Conservation (phyloP, 768 basidiomycete species). For the Chalciporus piperatus region DNA sequence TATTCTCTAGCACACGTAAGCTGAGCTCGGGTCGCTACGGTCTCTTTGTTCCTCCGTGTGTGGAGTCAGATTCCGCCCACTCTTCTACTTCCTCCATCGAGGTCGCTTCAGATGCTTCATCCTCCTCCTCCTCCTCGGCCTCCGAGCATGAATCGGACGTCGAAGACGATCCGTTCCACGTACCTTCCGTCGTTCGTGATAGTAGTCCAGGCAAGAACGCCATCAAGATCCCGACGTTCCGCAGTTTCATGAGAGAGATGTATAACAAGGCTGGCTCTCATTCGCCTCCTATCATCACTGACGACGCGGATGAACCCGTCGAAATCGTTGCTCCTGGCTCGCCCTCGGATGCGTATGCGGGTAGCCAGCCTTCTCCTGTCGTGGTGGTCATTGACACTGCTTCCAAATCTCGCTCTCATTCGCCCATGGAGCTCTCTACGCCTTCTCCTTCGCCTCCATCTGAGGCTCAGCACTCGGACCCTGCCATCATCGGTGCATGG, state of each 20-base stretch:
- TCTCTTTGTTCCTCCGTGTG: slow-evolving; percentile 37
- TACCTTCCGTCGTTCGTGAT: slow-evolving; percentile 14
- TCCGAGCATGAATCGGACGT: slow-evolving; percentile 50
- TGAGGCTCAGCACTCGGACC: slow-evolving; percentile 31
- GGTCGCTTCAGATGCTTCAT: slow-evolving; percentile 35
- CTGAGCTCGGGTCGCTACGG: slow-evolving; percentile 63
- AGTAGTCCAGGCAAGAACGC: slow-evolving; percentile 6
- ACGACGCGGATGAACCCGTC: slow-evolving; percentile 8
- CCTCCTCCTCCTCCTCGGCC: slow-evolving; percentile 27
- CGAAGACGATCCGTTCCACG: slow-evolving; percentile 42
- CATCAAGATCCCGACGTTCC: slow-evolving; percentile 33
- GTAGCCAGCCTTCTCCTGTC: slow-evolving; percentile 16
- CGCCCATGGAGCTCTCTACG: slow-evolving; percentile 49
- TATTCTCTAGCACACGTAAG: slow-evolving; percentile 25
- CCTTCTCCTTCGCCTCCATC: slow-evolving; percentile 31
- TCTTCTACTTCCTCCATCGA: slow-evolving; percentile 43
- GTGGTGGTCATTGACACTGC: slow-evolving; percentile 14
- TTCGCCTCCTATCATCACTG: slow-evolving; percentile 11
- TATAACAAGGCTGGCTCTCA: slow-evolving; percentile 11
- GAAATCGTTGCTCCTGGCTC: slow-evolving; percentile 10
- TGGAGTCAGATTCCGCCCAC: slow-evolving; percentile 24
- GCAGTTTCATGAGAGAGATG: slow-evolving; percentile 30
- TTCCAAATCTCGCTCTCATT: slow-evolving; percentile 37
- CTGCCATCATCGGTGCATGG: slow-evolving; percentile 43
- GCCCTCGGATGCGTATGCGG: slow-evolving; percentile 1